phyloP scores from a whole-genome alignment of 2,329 filamentous ascomycete species.

The Paraconiothyrium sp. region DNA sequence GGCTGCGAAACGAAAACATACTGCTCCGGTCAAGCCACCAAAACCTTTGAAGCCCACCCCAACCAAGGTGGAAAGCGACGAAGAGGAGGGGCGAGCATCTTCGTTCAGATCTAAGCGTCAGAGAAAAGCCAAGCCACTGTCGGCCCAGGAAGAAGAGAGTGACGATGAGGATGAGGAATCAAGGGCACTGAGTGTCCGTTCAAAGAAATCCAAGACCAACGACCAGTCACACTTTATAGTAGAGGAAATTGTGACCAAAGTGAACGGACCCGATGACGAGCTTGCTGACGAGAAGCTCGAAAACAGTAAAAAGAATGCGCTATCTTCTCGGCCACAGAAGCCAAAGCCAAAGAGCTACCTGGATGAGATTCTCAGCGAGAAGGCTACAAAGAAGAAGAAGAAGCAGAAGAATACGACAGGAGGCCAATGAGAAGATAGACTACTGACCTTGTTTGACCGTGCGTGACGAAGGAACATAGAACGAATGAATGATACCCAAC shows the following conservation, averaged over 20 bases:
- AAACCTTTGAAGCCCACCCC: constrained; percentile 30
- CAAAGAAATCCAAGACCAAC: constrained; percentile 14
- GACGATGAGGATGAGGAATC: constrained; percentile 23
- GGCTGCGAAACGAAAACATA: constrained; percentile 34
- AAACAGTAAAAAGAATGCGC: not conserved
- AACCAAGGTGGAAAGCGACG: constrained; percentile 48
- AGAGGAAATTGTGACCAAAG: constrained; percentile 11
- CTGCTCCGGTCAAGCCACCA: constrained; percentile 32
- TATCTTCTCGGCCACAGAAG: constrained; percentile 16
- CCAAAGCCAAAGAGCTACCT: constrained; percentile 60
- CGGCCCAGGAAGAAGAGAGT: constrained; percentile 16
- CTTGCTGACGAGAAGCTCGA: constrained; percentile 5
- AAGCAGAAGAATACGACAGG: constrained; percentile 31
- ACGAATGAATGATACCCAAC: constrained; percentile 15
- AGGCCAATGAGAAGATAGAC: constrained; percentile 11
- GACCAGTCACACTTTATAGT: constrained; percentile 18
- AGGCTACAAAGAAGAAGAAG: constrained; percentile 60
- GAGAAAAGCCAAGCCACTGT: constrained; percentile 29
- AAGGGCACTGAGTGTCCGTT: not conserved
- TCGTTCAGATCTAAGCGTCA: constrained; percentile 45
- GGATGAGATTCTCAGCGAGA: constrained; percentile 62
- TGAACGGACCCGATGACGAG: not conserved
- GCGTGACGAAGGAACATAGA: not conserved
- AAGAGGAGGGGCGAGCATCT: constrained; percentile 50
- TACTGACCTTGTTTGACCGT: not conserved